Percentiles rank a stretch among this genome's conserved stretches.
phyloP scores from a whole-genome alignment of 1,284 basidiomycete genomes.

The Sphaerobolus stellatus region DNA sequence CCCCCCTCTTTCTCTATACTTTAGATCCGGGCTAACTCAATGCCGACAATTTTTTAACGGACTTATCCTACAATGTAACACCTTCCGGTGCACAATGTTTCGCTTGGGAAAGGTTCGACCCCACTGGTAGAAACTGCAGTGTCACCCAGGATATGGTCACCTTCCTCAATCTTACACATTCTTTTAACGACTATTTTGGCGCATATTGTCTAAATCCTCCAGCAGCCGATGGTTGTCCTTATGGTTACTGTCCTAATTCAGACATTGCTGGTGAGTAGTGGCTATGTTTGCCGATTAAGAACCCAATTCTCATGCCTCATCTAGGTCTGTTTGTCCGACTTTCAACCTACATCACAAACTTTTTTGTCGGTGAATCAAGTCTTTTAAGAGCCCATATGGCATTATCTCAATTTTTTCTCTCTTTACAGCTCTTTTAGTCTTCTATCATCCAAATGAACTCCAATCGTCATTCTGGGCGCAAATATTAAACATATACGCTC shows the following conservation, averaged over 20 bases:
- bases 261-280: conserved; percentile 10
- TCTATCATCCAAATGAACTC: conserved; percentile 14
- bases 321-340: conserved; percentile 9
- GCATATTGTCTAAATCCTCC: conserved; percentile 16
- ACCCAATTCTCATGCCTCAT: not conserved
- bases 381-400: not conserved
- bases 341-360: conserved; percentile 14
- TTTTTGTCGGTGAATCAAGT: conserved; percentile 12
- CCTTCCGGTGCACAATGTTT: no score
- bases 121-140: no score
- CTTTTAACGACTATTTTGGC: not conserved
- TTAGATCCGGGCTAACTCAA: no score
- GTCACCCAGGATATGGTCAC: conserved; percentile 7
- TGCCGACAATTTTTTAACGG: no score
- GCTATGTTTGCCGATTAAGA: not conserved
- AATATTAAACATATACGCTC: conserved; percentile 3
- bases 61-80: no score
- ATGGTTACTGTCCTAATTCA: conserved; percentile 15
- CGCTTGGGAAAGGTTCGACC: no score
- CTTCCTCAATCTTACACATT: conserved; percentile 13
- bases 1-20: no score
- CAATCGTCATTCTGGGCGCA: conserved; percentile 2
- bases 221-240: conserved; percentile 13
- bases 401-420: not conserved
- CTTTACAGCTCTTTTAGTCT: conserved; percentile 12